phyloP scores from a whole-genome alignment of 139 green algal species.

The Bryopsis sp. region DNA sequence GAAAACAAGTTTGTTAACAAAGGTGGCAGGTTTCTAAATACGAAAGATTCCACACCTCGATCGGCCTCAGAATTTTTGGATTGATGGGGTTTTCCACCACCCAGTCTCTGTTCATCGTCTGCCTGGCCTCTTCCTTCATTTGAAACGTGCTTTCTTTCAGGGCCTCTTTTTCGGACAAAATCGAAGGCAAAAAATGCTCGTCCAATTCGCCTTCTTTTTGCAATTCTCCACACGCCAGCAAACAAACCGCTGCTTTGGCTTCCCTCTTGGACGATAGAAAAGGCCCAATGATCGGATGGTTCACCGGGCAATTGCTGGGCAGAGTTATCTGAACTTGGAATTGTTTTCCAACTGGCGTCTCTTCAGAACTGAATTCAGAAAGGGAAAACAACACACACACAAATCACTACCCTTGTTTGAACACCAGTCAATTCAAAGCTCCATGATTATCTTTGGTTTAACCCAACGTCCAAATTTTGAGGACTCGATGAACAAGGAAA shows the following conservation, averaged over 20 bases:
- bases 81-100: neutral
- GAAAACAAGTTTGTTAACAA: too few relatives aligned
- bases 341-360: too few relatives aligned
- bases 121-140: neutral
- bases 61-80: too few relatives aligned
- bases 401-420: too few relatives aligned
- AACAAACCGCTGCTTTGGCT: neutral
- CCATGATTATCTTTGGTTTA: too few relatives aligned
- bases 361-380: too few relatives aligned
- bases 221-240: neutral
- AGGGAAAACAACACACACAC: too few relatives aligned
- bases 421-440: too few relatives aligned
- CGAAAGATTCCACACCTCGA: too few relatives aligned
- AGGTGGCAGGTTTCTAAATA: too few relatives aligned
- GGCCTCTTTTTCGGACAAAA: neutral
- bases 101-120: neutral
- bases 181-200: neutral
- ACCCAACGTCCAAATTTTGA: too few relatives aligned
- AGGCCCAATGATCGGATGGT: neutral
- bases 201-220: neutral
- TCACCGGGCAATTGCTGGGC: conserved; percentile 1
- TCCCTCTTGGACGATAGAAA: neutral
- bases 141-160: neutral
- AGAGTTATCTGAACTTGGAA: conserved; percentile 14
- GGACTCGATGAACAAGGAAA: too few relatives aligned